A percentile compares a stretch with the other conserved stretches of the same genome.
Evolutionary conservation across 2,329 filamentous ascomycete genomes (phyloP).

Genomic region (Colletotrichum magnum): DNA sequence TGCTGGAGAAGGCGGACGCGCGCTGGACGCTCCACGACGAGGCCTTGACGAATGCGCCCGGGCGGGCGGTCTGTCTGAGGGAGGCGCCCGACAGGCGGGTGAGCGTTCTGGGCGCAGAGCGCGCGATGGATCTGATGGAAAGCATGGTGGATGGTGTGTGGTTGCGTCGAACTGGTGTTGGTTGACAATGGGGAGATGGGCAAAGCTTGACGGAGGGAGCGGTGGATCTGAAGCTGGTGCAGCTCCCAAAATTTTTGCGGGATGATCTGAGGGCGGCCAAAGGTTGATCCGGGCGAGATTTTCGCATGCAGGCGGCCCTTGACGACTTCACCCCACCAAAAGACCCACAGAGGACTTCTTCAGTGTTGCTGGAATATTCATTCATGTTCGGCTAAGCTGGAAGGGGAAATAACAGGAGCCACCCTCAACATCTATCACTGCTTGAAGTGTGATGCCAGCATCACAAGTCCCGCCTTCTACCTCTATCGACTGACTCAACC

Average conservation of each 20-base stretch:
- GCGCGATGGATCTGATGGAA: constrained; percentile 75
- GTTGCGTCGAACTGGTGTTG: constrained; percentile 9
- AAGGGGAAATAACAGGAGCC: constrained; percentile 16
- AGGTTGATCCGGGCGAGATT: constrained; percentile 14
- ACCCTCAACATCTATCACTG: not conserved
- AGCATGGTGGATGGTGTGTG: constrained; percentile 69
- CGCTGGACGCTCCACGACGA: constrained; percentile 54
- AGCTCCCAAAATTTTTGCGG: constrained; percentile 39
- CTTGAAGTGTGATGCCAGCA: constrained; percentile 6
- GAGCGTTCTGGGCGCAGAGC: constrained; percentile 76
- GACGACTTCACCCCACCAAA: constrained; percentile 27
- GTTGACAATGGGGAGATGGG: not conserved
- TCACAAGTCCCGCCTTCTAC: not conserved
- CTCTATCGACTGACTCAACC: too few relatives aligned
- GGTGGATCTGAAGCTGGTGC: constrained; percentile 10
- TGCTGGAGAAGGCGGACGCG: constrained; percentile 65
- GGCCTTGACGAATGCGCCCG: constrained; percentile 64
- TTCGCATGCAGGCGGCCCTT: not conserved
- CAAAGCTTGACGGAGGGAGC: constrained; percentile 10
- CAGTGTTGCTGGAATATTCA: not conserved
- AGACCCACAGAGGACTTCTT: constrained; percentile 5
- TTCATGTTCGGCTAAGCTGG: constrained; percentile 8
- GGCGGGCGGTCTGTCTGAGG: constrained; percentile 65
- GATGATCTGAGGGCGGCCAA: constrained; percentile 20
- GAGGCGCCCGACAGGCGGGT: constrained; percentile 69